Evolutionary conservation across 75 land plant species (phyloP).

Genomic region (Pinus albicaulis): DNA sequence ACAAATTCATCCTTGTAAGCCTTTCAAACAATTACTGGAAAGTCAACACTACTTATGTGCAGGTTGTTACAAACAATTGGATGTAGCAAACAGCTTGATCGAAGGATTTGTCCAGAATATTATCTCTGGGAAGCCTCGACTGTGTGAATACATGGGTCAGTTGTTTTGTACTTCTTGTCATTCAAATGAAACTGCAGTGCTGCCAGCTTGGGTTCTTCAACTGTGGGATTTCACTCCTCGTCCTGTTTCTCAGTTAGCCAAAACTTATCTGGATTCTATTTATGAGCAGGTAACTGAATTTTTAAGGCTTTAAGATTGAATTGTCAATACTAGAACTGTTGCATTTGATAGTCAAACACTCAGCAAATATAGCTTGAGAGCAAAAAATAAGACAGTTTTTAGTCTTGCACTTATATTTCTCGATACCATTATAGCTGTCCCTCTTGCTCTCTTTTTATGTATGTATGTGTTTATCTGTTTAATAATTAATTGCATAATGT

Average conservation of each 20-base stretch:
- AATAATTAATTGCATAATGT: not conserved
- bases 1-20: conserved; percentile 23
- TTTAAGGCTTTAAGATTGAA: not conserved
- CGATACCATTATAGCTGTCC: not conserved
- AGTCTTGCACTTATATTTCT: not conserved
- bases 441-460: not conserved
- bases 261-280: conserved; percentile 52
- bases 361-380: not conserved
- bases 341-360: not conserved
- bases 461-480: not conserved
- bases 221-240: conserved; percentile 46
- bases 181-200: conserved; percentile 42
- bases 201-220: conserved; percentile 40
- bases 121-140: conserved; percentile 27
- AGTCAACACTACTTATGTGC: conserved; percentile 44
- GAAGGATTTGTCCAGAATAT: conserved; percentile 31
- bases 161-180: conserved; percentile 40
- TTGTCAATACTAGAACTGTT: not conserved
- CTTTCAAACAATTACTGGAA: conserved; percentile 29
- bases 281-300: conserved; percentile 38
- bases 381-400: not conserved
- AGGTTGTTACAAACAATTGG: conserved; percentile 34
- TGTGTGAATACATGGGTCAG: conserved; percentile 51
- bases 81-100: conserved; percentile 22
- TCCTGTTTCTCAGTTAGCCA: conserved; percentile 50